Evolutionary conservation across 805 yeast species (phyloP).

Genomic region (Pichia kluyveri): DNA sequence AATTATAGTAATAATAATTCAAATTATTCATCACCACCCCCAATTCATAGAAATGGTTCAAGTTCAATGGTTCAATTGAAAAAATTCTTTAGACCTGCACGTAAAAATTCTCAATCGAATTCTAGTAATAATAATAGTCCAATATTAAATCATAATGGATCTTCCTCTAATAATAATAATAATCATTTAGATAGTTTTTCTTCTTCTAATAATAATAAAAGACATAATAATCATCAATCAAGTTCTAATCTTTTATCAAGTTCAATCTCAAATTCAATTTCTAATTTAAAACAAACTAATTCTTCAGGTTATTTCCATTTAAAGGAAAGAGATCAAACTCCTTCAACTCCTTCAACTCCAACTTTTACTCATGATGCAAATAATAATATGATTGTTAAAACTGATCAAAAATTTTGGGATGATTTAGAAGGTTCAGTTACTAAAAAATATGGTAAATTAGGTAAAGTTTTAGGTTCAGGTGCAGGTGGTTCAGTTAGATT

Average conservation of each 20-base stretch:
- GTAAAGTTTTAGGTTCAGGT: constrained; percentile 73
- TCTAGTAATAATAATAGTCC: background rate
- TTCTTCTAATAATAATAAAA: background rate
- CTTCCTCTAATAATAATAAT: background rate
- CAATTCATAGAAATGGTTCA: constrained; percentile 10
- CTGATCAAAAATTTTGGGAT: constrained; percentile 31
- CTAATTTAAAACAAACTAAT: background rate
- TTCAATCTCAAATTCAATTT: constrained; percentile 4
- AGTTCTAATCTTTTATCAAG: background rate
- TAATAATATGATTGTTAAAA: constrained; percentile 31
- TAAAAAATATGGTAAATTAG: constrained; percentile 62
- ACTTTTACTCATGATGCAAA: constrained; percentile 32
- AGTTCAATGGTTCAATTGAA: constrained; percentile 60
- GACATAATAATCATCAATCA: background rate
- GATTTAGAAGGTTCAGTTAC: constrained; percentile 45
- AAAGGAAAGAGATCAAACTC: background rate
- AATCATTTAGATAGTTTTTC: background rate
- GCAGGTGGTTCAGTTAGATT: constrained; percentile 85
- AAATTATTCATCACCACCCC: constrained; percentile 7
- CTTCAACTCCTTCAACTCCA: constrained; percentile 20
- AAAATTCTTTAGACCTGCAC: constrained; percentile 55
- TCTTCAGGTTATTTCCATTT: background rate
- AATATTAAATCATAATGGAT: no score
- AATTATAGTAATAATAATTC: constrained; percentile 2
- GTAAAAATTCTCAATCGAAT: constrained; percentile 15